Conservation (phyloP, 306 rosid species). For the Vigna trinervia region DNA sequence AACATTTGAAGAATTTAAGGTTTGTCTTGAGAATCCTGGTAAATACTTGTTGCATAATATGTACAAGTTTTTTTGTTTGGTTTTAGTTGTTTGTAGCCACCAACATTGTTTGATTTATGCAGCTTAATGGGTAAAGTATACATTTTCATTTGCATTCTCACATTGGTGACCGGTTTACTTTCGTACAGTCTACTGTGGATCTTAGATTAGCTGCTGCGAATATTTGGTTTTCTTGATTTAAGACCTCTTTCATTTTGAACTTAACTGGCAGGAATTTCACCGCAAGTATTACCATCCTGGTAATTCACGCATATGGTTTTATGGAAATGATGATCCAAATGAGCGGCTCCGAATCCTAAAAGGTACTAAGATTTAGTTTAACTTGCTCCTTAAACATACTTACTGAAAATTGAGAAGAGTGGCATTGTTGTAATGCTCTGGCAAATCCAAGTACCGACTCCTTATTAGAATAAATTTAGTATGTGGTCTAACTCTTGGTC, state of each 20-base stretch:
- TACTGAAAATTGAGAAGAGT: slow-evolving; percentile 15
- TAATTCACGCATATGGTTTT: slow-evolving; percentile 96
- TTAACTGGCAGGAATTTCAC: slow-evolving; percentile 84
- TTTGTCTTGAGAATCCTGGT: slow-evolving; percentile 47
- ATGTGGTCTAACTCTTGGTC: slow-evolving; percentile 14
- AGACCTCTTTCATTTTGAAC: slow-evolving; percentile 33
- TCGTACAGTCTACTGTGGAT: slow-evolving; percentile 12
- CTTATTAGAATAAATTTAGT: slow-evolving; percentile 20
- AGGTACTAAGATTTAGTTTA: slow-evolving; percentile 55
- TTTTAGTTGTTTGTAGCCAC: slow-evolving; percentile 16
- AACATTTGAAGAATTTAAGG: slow-evolving; percentile 92
- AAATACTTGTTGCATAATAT: background rate
- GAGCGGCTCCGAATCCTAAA: slow-evolving; percentile 87
- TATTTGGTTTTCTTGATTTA: background rate
- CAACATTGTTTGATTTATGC: slow-evolving; percentile 22
- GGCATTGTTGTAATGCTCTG: slow-evolving; percentile 18
- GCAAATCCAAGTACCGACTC: slow-evolving; percentile 23
- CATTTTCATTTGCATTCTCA: background rate
- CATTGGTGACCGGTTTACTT: slow-evolving; percentile 35
- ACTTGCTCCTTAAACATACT: slow-evolving; percentile 38
- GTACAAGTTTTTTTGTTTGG: background rate
- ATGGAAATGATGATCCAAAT: slow-evolving; percentile 95
- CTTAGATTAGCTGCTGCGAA: slow-evolving; percentile 10
- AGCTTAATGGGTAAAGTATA: slow-evolving; percentile 5
- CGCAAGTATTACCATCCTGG: slow-evolving; percentile 91